These are phyloP conservation scores for Aspergillus nidulans DNA, from an alignment of 495 filamentous ascomycete species.

Conservation along the genomic window DNA sequence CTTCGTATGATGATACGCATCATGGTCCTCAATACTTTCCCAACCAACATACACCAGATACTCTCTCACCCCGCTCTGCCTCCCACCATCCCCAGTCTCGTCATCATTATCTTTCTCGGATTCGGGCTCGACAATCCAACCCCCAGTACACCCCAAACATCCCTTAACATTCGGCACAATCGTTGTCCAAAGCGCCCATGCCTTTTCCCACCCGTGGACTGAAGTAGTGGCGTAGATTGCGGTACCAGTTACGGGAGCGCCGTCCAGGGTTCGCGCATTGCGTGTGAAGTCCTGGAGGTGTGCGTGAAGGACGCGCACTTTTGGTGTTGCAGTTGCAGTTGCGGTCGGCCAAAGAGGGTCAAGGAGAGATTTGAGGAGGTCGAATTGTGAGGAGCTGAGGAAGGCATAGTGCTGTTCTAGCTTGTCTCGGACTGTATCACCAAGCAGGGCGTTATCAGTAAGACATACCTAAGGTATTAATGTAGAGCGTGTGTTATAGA, in stretches of 20 bases:
- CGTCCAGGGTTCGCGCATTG: too few relatives aligned
- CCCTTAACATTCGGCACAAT: conserved; percentile 20
- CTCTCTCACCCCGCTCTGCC: neutral
- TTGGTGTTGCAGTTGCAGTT: too few relatives aligned
- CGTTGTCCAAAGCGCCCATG: conserved; percentile 24
- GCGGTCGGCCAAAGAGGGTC: too few relatives aligned
- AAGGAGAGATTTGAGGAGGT: too few relatives aligned
- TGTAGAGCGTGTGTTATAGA: too few relatives aligned
- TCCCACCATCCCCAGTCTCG: conserved; percentile 12
- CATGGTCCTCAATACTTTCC: conserved; percentile 23
- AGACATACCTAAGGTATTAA: too few relatives aligned
- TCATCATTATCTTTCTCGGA: too few relatives aligned
- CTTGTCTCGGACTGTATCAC: conserved; percentile 13
- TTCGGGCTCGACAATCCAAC: conserved; percentile 24
- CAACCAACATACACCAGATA: conserved; percentile 25
- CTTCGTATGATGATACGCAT: conserved; percentile 22
- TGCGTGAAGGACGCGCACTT: too few relatives aligned
- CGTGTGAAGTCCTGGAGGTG: too few relatives aligned
- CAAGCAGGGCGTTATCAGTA: neutral
- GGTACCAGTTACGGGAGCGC: too few relatives aligned
- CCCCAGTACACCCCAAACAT: conserved; percentile 21
- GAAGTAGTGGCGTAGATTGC: conserved; percentile 20
- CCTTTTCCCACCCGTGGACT: conserved; percentile 19
- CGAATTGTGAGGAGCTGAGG: conserved; percentile 17
- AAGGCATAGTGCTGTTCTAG: conserved; percentile 21